These are phyloP conservation scores for Taxillus chinensis DNA, from an alignment of 164 flowering plant species.

Conservation along the genomic window DNA sequence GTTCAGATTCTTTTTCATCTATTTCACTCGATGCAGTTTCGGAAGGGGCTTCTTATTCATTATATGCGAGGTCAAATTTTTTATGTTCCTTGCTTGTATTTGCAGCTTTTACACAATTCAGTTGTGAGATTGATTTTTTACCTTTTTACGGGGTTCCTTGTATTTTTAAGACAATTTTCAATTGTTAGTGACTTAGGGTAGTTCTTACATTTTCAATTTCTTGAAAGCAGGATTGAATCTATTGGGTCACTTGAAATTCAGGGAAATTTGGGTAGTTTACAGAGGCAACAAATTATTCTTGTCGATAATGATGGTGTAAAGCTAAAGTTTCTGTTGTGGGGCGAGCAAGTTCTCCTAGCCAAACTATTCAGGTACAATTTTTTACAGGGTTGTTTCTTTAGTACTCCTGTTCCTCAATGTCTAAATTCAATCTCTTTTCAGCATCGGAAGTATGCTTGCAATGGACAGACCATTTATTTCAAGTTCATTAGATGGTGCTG, in stretches of 20 bases:
- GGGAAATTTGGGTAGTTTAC: conserved; percentile 34
- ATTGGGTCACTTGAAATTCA: conserved; percentile 54
- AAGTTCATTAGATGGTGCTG: conserved; percentile 33
- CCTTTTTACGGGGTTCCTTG: too few species aligned
- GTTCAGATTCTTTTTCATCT: conserved; percentile 83
- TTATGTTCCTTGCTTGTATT: neutral
- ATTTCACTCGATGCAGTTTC: conserved; percentile 51
- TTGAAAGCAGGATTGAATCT: conserved; percentile 54
- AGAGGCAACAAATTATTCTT: conserved; percentile 55
- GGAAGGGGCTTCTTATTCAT: conserved; percentile 57
- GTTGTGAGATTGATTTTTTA: too few species aligned
- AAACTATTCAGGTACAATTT: conserved; percentile 65
- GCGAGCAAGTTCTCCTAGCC: conserved; percentile 75
- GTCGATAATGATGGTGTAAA: conserved; percentile 70
- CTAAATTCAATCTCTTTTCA: conserved; percentile 19
- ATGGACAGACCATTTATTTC: conserved; percentile 79
- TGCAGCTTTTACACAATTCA: neutral
- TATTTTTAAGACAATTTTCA: too few species aligned
- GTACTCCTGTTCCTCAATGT: conserved; percentile 6
- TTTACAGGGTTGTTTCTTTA: neutral
- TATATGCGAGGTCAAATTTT: conserved; percentile 59
- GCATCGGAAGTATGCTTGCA: conserved; percentile 89
- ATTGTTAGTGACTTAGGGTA: too few species aligned
- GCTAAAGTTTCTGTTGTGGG: conserved; percentile 69
- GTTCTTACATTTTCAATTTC: too few species aligned